phyloP scores from a whole-genome alignment of 208 protist genomes.

The Crithidia bombi region DNA sequence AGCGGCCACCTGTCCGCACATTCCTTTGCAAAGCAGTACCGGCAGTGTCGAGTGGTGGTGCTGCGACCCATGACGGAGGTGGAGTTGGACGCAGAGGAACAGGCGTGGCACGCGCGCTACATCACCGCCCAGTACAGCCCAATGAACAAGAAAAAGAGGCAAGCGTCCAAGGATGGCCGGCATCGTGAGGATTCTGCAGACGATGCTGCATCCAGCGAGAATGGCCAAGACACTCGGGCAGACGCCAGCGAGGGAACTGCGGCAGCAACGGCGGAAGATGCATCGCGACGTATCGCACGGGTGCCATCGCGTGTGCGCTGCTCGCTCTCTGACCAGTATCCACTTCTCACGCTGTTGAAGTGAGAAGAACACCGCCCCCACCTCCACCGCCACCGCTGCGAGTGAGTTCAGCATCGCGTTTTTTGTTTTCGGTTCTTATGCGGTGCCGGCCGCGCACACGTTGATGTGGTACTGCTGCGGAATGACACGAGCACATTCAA shows the following conservation, averaged over 20 bases:
- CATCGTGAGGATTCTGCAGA: too few relatives aligned
- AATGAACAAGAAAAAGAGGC: background rate
- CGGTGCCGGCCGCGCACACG: too few relatives aligned
- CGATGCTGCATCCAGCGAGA: too few relatives aligned
- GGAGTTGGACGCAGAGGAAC: slow-evolving; percentile 40
- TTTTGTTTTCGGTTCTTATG: background rate
- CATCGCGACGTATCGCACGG: slow-evolving; percentile 6
- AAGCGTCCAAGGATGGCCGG: too few relatives aligned
- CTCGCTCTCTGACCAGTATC: slow-evolving; percentile 77
- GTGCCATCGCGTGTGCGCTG: slow-evolving; percentile 38
- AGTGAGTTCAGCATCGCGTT: too few relatives aligned
- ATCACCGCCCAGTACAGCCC: slow-evolving; percentile 23
- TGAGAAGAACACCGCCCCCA: slow-evolving; percentile 33
- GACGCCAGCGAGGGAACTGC: background rate
- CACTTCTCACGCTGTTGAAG: slow-evolving; percentile 64
- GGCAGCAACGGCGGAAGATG: background rate
- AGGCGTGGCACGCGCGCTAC: slow-evolving; percentile 43
- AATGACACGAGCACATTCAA: too few relatives aligned
- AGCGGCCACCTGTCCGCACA: slow-evolving; percentile 46
- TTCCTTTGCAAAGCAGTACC: slow-evolving; percentile 46
- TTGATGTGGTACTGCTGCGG: too few relatives aligned
- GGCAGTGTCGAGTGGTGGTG: slow-evolving; percentile 56
- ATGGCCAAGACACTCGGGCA: too few relatives aligned
- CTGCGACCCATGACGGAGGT: slow-evolving; percentile 56
- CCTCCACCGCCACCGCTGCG: too few relatives aligned